Conservation (phyloP, 805 yeast genomes). For the Lachancea fermentati region DNA sequence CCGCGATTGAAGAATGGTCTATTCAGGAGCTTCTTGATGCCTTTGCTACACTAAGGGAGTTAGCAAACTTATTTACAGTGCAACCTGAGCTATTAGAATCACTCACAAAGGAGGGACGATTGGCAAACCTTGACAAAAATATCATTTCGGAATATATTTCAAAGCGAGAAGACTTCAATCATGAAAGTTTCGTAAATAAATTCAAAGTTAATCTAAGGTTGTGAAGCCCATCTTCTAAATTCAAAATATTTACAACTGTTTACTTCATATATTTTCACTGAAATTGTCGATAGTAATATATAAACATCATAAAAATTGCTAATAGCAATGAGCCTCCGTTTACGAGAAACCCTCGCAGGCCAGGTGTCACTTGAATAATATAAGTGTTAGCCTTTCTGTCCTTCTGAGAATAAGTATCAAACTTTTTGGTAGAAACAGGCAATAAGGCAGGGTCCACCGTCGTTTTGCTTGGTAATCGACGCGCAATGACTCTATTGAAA, state of each 20-base stretch:
- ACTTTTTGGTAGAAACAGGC: slow-evolving; percentile 5
- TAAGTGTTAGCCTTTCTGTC: background rate
- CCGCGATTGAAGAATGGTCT: slow-evolving; percentile 61
- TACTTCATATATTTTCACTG: no score
- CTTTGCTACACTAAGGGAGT: slow-evolving; percentile 68
- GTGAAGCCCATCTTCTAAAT: background rate
- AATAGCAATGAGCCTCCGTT: slow-evolving; percentile 3
- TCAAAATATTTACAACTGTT: no score
- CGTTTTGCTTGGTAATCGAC: background rate
- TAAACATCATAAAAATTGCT: slow-evolving; percentile 4
- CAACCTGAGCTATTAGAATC: slow-evolving; percentile 76
- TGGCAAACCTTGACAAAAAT: slow-evolving; percentile 57
- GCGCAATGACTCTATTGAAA: slow-evolving; percentile 18
- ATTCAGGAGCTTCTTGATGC: slow-evolving; percentile 54
- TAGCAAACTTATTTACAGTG: slow-evolving; percentile 79
- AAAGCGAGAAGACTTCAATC: slow-evolving; percentile 64
- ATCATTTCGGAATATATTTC: slow-evolving; percentile 60
- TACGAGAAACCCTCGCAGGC: background rate
- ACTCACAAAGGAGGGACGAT: slow-evolving; percentile 73
- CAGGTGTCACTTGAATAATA: background rate
- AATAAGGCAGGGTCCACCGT: background rate
- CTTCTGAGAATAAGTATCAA: background rate
- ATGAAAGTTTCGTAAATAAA: slow-evolving; percentile 25
- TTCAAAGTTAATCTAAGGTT: slow-evolving; percentile 6
- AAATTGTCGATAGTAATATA: slow-evolving; percentile 1